A percentile compares a stretch with the other conserved stretches of the same genome.
Evolutionary conservation across 371 early-diverging fungal genomes (phyloP).

Genomic region (Mucor mucedo): DNA sequence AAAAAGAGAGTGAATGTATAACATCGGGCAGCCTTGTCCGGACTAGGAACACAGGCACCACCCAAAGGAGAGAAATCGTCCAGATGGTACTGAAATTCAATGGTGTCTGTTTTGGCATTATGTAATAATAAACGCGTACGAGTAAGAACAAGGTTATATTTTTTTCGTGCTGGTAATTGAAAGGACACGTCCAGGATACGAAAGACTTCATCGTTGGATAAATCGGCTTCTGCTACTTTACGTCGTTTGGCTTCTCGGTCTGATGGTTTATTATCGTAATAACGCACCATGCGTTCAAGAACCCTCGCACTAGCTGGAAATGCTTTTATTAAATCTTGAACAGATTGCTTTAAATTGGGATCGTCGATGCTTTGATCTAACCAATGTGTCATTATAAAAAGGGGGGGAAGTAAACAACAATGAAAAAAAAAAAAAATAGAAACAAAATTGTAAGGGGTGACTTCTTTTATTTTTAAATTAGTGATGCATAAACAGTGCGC

Average conservation of each 20-base stretch:
- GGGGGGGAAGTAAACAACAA: background rate
- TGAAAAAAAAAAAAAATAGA: too few species aligned
- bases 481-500: constrained; percentile 9
- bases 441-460: background rate
- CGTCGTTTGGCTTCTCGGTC: constrained; percentile 39
- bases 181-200: constrained; percentile 39
- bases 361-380: constrained; percentile 39
- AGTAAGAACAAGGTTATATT: constrained; percentile 36
- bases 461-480: background rate
- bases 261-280: constrained; percentile 32
- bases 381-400: constrained; percentile 26
- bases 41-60: constrained; percentile 52
- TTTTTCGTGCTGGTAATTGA: constrained; percentile 46
- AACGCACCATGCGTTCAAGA: constrained; percentile 38
- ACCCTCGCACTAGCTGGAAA: constrained; percentile 37
- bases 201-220: constrained; percentile 18
- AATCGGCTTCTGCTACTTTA: constrained; percentile 21
- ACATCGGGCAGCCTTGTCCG: constrained; percentile 47
- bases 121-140: constrained; percentile 29
- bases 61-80: constrained; percentile 31
- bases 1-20: constrained; percentile 45
- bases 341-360: constrained; percentile 31
- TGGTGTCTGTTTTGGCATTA: constrained; percentile 28
- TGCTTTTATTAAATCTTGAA: constrained; percentile 33
- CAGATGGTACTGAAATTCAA: constrained; percentile 29